These are phyloP conservation scores for Periconia sp. DNA, from an alignment of 2,329 filamentous ascomycete genomes.

Conservation along the genomic window DNA sequence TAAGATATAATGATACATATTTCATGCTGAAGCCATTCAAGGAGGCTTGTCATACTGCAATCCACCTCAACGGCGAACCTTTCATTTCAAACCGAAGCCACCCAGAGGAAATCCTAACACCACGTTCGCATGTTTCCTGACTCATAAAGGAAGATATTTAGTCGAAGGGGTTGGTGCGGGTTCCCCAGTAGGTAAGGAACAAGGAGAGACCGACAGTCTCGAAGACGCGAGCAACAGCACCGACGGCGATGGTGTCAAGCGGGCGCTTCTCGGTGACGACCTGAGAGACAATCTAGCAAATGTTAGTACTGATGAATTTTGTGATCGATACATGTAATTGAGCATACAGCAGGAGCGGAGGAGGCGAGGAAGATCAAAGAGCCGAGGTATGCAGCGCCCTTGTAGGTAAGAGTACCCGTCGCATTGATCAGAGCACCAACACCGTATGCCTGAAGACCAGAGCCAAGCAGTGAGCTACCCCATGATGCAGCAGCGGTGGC, in stretches of 20 bases:
- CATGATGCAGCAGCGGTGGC: conserved; percentile 85
- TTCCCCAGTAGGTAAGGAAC: conserved; percentile 98
- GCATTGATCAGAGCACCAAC: conserved; percentile 87
- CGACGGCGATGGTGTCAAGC: conserved; percentile 86
- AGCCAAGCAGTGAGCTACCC: conserved; percentile 89
- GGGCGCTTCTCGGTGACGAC: conserved; percentile 91
- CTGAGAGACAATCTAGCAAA: conserved; percentile 77
- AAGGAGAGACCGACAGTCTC: conserved; percentile 92
- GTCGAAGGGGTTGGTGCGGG: conserved; percentile 89
- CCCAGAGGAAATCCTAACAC: conserved; percentile 29
- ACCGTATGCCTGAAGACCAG: conserved; percentile 86
- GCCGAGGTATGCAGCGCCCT: conserved; percentile 94
- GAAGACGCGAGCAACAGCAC: conserved; percentile 80
- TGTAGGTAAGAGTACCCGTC: conserved; percentile 93
- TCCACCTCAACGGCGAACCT: no score
- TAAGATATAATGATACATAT: conserved; percentile 34
- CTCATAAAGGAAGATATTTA: conserved; percentile 61
- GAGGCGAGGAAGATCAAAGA: conserved; percentile 89
- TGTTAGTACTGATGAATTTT: conserved; percentile 23
- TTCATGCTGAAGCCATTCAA: not conserved
- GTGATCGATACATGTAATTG: not conserved
- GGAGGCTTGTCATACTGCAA: conserved; percentile 32
- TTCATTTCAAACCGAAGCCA: no score
- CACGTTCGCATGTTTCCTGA: no score
- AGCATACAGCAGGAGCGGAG: conserved; percentile 82